Percentiles rank a stretch among this genome's conserved stretches.
phyloP scores from a whole-genome alignment of 306 rosid genomes.

The Delonix regia region DNA sequence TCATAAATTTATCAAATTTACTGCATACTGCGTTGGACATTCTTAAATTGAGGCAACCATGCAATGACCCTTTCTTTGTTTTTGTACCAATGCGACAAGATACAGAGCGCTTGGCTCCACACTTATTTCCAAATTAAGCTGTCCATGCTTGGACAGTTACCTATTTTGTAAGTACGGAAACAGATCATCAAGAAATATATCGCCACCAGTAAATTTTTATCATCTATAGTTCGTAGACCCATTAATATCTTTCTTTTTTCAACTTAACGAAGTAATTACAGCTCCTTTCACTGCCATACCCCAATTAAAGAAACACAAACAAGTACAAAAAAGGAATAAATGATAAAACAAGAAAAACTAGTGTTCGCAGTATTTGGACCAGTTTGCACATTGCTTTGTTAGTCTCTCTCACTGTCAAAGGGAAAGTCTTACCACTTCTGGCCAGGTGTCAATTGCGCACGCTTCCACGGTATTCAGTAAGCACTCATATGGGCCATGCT shows the following conservation, averaged over 20 bases:
- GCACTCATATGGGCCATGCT: slow-evolving; percentile 90
- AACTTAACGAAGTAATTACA: background rate
- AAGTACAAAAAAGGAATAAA: background rate
- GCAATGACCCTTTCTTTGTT: background rate
- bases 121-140: background rate
- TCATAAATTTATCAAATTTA: background rate
- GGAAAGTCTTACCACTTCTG: slow-evolving; percentile 63
- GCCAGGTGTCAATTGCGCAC: slow-evolving; percentile 81
- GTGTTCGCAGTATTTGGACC: background rate
- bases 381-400: background rate
- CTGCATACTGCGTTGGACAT: background rate
- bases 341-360: background rate
- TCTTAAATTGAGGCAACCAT: background rate
- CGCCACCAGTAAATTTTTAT: background rate
- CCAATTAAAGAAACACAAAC: slow-evolving; percentile 6
- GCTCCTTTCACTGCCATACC: background rate
- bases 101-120: background rate
- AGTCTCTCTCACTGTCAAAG: background rate
- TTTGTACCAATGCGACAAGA: slow-evolving; percentile 1
- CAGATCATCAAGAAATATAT: background rate
- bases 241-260: background rate
- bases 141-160: background rate
- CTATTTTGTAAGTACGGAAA: background rate
- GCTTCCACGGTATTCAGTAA: slow-evolving; percentile 84
- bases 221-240: background rate